Base-by-base conservation (phyloP, 2,329 filamentous ascomycete species). In the Lachnellula cervina region DNA sequence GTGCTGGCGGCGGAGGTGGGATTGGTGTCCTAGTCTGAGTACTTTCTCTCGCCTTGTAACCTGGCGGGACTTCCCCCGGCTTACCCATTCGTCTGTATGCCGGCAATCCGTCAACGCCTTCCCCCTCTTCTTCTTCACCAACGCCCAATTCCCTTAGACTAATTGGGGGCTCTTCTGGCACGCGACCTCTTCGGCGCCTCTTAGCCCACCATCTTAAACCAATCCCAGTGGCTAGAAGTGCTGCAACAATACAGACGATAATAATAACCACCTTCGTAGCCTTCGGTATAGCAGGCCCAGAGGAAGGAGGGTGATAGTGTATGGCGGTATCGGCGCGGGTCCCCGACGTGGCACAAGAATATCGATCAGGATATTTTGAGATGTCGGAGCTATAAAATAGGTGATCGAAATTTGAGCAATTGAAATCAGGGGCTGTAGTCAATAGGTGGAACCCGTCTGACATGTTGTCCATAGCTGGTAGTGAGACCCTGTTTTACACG, bases 321-420 rank as follows among this genome's bases (percentile, higher is more conserved):
- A 35, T 46, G 6, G 49, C 52, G 32, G 28, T 44, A 34, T 55
- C 55, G 7, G 28, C 43, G 17, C 28, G 5, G 34, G 28, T 28
- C 9, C 28, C 28, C 28, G 28, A 32, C 9, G 43, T 51, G 19
- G 25, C 37, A 37, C 57, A 59, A 37, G 57, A 59, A 28, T 57
- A 57, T 16, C 44, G 25, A 17, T 38, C n/a, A 14, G 37, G 28
- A 19, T 40, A 19, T 40, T 42, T 42, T 23, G 37, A 40, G 40
- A 25, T 34, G 11, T 17, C 40, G 34, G n/a, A 35, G 19, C 28
- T 23, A 38, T 50, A 17, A 9, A 51, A 51, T 16, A 59, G 23
- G 16, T 21, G 45, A 43, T 57, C 54, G 8, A 54, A 59, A 11
- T 38, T 4, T 13, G 48, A 49, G 40, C 56, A 59, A 23, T 59